phyloP scores from a whole-genome alignment of 73 alveolate genomes.

The Paraurostyla sp. region DNA sequence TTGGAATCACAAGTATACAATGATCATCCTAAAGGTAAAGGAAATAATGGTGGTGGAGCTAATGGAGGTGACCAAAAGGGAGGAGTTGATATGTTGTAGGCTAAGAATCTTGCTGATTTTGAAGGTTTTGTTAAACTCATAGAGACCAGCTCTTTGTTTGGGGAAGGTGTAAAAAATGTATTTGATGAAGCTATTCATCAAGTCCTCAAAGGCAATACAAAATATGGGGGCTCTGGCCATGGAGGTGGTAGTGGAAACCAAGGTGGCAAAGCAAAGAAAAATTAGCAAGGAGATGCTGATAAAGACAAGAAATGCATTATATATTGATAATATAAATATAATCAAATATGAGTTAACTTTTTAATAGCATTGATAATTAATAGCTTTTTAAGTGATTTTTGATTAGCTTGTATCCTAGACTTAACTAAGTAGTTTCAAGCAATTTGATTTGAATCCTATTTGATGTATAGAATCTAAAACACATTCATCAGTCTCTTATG shows the following conservation, averaged over 20 bases:
- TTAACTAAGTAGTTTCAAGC: not conserved
- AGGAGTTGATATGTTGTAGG: not conserved
- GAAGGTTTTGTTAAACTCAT: slow-evolving; percentile 32
- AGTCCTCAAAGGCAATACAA: not conserved
- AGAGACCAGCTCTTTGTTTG: slow-evolving; percentile 46
- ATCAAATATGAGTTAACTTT: too few species aligned
- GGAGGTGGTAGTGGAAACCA: not conserved
- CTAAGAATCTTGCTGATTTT: slow-evolving; percentile 4
- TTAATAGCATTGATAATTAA: too few species aligned
- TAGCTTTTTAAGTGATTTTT: too few species aligned
- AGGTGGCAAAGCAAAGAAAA: not conserved
- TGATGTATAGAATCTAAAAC: slow-evolving; percentile 19
- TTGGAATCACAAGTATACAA: not conserved
- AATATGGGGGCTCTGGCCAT: slow-evolving; percentile 4
- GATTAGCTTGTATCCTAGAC: too few species aligned
- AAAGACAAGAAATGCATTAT: slow-evolving; percentile 23
- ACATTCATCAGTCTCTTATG: slow-evolving; percentile 30
- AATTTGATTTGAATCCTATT: slow-evolving; percentile 21
- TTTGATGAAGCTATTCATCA: slow-evolving; percentile 46
- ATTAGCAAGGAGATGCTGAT: not conserved
- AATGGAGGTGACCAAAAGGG: not conserved
- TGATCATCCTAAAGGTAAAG: not conserved
- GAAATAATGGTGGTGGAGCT: not conserved
- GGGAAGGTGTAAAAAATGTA: slow-evolving; percentile 44
- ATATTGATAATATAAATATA: slow-evolving; percentile 15